Evolutionary conservation across 1,284 basidiomycete genomes (phyloP).

Genomic region (Tilletia walkeri): DNA sequence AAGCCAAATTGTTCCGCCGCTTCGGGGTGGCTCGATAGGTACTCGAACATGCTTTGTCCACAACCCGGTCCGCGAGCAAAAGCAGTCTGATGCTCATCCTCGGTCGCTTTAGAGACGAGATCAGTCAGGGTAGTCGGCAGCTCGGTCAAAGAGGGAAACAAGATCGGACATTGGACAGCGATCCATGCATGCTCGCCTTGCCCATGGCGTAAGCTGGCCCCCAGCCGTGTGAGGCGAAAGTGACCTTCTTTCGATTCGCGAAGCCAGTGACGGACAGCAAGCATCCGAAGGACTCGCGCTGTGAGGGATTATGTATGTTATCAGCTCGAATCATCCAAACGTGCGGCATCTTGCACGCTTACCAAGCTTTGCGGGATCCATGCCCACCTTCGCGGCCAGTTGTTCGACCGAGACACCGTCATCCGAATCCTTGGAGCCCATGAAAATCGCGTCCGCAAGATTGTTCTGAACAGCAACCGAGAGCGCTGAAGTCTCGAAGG

Average conservation of each 20-base stretch:
- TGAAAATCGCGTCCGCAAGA: too few relatives aligned
- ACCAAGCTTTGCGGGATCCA: slow-evolving; percentile 6
- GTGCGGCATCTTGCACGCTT: too few relatives aligned
- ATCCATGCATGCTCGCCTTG: not conserved
- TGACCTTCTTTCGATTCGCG: not conserved
- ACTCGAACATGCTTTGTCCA: not conserved
- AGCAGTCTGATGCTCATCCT: slow-evolving; percentile 11
- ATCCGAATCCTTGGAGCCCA: not conserved
- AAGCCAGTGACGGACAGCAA: slow-evolving; percentile 11
- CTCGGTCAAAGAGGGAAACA: not conserved
- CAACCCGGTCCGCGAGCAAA: slow-evolving; percentile 8
- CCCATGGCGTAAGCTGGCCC: not conserved
- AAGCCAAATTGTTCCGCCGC: not conserved
- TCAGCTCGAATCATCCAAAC: not conserved
- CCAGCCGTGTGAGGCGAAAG: slow-evolving; percentile 1
- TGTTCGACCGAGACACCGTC: not conserved
- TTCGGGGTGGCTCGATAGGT: not conserved
- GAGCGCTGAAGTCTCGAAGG: not conserved
- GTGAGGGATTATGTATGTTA: not conserved
- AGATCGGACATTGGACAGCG: not conserved
- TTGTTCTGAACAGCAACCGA: not conserved
- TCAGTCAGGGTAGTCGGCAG: not conserved
- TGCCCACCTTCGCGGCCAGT: not conserved
- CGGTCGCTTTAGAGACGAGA: not conserved
- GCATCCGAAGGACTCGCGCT: not conserved